Conservation (phyloP, 2,329 filamentous ascomycete species). For the Xylaria sp. region DNA sequence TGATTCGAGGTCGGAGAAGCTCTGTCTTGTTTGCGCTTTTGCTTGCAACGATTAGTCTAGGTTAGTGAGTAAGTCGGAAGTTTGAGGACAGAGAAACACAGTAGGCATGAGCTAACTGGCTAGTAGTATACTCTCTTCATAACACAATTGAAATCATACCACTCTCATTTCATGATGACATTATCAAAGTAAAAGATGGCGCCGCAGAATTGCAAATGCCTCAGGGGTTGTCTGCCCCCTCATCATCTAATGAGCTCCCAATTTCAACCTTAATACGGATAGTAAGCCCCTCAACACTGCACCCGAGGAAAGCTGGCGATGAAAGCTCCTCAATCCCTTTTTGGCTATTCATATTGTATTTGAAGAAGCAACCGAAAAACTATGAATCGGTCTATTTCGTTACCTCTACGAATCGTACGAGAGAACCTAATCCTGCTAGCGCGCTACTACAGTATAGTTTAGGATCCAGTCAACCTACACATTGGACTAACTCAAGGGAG, state of each 20-base stretch:
- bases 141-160: slow-evolving; percentile 2
- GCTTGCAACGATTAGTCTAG: slow-evolving; percentile 15
- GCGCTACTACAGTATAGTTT: not conserved
- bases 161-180: not conserved
- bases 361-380: too few species aligned
- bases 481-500: not conserved
- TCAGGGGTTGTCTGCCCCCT: not conserved
- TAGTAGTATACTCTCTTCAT: slow-evolving; percentile 15
- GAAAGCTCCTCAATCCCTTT: too few species aligned
- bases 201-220: not conserved
- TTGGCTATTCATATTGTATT: too few species aligned
- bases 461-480: not conserved
- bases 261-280: not conserved
- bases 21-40: slow-evolving; percentile 16
- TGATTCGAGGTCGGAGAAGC: slow-evolving; percentile 4
- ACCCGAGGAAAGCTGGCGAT: not conserved
- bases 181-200: not conserved
- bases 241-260: not conserved
- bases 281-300: not conserved
- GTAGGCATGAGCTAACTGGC: not conserved
- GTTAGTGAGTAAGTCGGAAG: slow-evolving; percentile 12
- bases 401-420: too few species aligned
- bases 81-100: not conserved
- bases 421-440: not conserved
- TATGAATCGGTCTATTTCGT: too few species aligned